A percentile compares a stretch with the other conserved stretches of the same genome.
Evolutionary conservation across 495 filamentous ascomycete species (phyloP).

Genomic region (Entonaema liquescens): DNA sequence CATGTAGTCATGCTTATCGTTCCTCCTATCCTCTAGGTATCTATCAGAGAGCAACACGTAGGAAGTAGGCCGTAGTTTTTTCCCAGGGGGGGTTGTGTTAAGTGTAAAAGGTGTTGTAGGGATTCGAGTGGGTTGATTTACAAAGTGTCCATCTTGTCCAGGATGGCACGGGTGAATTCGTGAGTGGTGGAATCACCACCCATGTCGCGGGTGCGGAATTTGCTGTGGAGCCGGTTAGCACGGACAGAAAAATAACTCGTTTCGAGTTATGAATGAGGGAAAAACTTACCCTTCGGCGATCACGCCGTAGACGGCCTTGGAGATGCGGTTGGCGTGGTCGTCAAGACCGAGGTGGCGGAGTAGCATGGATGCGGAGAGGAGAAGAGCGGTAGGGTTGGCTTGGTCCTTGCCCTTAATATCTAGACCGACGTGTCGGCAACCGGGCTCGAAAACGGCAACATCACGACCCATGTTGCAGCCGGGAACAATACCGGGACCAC

Average conservation of each 20-base stretch:
- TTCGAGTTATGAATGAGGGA: neutral
- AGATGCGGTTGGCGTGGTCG: constrained; percentile 97
- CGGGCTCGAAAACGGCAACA: constrained; percentile 97
- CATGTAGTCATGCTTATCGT: constrained; percentile 36
- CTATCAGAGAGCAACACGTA: constrained; percentile 28
- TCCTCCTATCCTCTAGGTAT: constrained; percentile 38
- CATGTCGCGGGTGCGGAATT: constrained; percentile 92
- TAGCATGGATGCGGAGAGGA: constrained; percentile 95
- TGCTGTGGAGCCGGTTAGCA: constrained; percentile 61
- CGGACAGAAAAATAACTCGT: neutral
- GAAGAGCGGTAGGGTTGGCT: constrained; percentile 95
- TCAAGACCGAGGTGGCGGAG: constrained; percentile 95
- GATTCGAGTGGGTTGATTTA: constrained; percentile 24
- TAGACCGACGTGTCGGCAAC: constrained; percentile 96
- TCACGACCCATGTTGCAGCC: constrained; percentile 99
- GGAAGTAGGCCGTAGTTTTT: constrained; percentile 33
- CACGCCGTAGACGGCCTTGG: constrained; percentile 95
- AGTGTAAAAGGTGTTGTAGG: constrained; percentile 12
- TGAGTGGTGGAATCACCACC: constrained; percentile 88
- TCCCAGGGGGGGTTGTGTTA: constrained; percentile 9
- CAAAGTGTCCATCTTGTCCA: constrained; percentile 85
- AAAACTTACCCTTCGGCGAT: constrained; percentile 87
- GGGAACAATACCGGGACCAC: constrained; percentile 95
- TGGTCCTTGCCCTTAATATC: constrained; percentile 99
- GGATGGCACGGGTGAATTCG: constrained; percentile 91